These are phyloP conservation scores for Pseudotulostoma volvatum DNA, from an alignment of 495 filamentous ascomycete species.

Conservation along the genomic window DNA sequence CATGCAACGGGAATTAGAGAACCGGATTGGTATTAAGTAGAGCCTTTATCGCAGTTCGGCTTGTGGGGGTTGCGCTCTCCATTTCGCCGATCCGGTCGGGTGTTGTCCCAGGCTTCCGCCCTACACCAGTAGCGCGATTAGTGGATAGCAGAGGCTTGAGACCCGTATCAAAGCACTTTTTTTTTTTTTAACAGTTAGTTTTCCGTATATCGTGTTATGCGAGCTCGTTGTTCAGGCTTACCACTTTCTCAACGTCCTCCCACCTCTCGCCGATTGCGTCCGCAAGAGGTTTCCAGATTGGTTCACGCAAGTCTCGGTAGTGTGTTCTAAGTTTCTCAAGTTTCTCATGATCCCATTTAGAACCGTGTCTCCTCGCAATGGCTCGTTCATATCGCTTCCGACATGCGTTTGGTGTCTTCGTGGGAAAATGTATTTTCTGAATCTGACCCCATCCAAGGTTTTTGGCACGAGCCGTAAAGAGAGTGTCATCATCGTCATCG, in stretches of 20 bases:
- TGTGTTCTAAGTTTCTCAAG: conserved; percentile 47
- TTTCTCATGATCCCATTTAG: conserved; percentile 53
- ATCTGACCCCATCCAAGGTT: conserved; percentile 61
- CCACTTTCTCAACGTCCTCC: conserved; percentile 53
- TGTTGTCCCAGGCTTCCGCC: too few species aligned
- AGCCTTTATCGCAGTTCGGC: too few species aligned
- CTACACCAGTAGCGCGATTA: too few species aligned
- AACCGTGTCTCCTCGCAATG: conserved; percentile 43
- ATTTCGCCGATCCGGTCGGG: too few species aligned
- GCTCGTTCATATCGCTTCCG: conserved; percentile 62
- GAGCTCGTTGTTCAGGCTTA: too few species aligned
- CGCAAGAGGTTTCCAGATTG: conserved; percentile 55
- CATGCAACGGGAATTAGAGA: too few species aligned
- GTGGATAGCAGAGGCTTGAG: conserved; percentile 30
- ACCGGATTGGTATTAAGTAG: too few species aligned
- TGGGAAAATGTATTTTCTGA: conserved; percentile 47
- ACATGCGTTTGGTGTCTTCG: conserved; percentile 62
- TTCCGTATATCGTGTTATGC: too few species aligned
- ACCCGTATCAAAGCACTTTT: conserved; percentile 38
- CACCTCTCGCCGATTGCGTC: conserved; percentile 49
- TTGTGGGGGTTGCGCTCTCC: too few species aligned
- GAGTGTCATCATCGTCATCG: conserved; percentile 42
- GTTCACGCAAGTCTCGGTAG: conserved; percentile 50
- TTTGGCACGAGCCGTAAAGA: conserved; percentile 43
- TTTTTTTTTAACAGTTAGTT: not conserved